A percentile compares a stretch with the other conserved stretches of the same genome.
phyloP scores from a whole-genome alignment of 331 rosid genomes.

The Pyrus hybrid region DNA sequence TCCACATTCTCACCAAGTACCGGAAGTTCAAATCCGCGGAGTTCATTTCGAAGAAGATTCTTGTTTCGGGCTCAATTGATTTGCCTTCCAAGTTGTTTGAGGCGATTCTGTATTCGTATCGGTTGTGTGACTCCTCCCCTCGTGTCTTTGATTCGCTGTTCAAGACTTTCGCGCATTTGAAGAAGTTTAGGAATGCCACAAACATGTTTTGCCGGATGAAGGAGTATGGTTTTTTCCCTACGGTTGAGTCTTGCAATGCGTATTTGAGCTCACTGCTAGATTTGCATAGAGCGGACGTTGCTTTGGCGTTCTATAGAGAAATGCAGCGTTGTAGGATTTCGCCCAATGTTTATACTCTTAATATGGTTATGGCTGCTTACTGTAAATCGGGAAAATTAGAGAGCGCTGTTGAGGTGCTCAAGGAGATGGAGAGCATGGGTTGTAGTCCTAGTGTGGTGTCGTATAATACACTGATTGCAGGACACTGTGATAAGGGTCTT shows the following conservation, averaged over 20 bases:
- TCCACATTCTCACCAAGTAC: conserved; percentile 61
- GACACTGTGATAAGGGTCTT: conserved; percentile 61
- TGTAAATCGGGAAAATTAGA: conserved; percentile 59
- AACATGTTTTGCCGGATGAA: conserved; percentile 53
- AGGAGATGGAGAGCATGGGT: conserved; percentile 60
- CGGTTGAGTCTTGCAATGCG: conserved; percentile 70
- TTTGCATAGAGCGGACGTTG: conserved; percentile 47
- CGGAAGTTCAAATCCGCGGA: conserved; percentile 50
- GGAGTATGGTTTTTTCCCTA: conserved; percentile 62
- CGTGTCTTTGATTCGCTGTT: conserved; percentile 62
- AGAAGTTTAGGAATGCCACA: conserved; percentile 54
- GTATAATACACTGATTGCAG: conserved; percentile 63
- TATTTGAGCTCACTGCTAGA: conserved; percentile 56
- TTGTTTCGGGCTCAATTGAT: conserved; percentile 26
- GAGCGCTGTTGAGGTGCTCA: conserved; percentile 40
- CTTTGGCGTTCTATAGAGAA: conserved; percentile 43
- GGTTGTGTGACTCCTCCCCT: conserved; percentile 58
- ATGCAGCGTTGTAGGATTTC: conserved; percentile 41
- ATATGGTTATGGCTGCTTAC: conserved; percentile 60
- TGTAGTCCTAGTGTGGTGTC: conserved; percentile 54
- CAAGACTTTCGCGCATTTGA: conserved; percentile 63
- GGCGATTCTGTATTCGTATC: conserved; percentile 43
- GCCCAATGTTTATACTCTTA: conserved; percentile 57
- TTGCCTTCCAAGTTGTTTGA: conserved; percentile 50
- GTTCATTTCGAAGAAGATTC: conserved; percentile 30